Conservation (phyloP, 2,329 filamentous ascomycete genomes). For the Aspergillus ibericus region DNA sequence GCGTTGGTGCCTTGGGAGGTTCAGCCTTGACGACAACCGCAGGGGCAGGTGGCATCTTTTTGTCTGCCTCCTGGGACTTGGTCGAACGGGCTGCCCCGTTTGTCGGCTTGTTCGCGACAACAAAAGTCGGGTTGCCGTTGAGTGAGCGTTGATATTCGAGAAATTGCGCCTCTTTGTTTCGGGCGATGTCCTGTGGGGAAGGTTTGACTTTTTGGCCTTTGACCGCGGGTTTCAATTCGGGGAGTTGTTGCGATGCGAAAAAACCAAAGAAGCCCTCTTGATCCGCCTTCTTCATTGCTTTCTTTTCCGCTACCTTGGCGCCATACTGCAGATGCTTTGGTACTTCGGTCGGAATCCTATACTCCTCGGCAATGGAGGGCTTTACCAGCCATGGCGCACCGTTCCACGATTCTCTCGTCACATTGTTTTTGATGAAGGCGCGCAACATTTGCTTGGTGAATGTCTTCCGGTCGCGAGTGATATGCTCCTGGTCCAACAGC, state of each 20-base stretch:
- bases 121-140: conserved; percentile 46
- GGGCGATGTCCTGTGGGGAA: conserved; percentile 47
- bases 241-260: conserved; percentile 57
- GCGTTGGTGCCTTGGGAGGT: conserved; percentile 60
- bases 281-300: conserved; percentile 64
- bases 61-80: conserved; percentile 35
- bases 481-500: conserved; percentile 75
- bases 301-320: conserved; percentile 73
- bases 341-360: conserved; percentile 83
- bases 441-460: conserved; percentile 94
- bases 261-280: conserved; percentile 54
- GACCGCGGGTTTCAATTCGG: conserved; percentile 70
- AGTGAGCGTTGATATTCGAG: conserved; percentile 51
- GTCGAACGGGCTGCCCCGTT: conserved; percentile 31
- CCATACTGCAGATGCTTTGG: conserved; percentile 81
- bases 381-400: conserved; percentile 98
- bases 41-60: conserved; percentile 35
- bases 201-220: conserved; percentile 67
- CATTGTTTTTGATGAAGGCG: conserved; percentile 91
- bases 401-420: conserved; percentile 88
- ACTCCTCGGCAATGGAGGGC: conserved; percentile 75
- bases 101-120: conserved; percentile 29
- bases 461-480: conserved; percentile 81
- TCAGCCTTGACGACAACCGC: conserved; percentile 48
- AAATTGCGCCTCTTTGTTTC: conserved; percentile 48